Conservation (phyloP, 2,329 filamentous ascomycete genomes). For the Aspergillus ochraceus region DNA sequence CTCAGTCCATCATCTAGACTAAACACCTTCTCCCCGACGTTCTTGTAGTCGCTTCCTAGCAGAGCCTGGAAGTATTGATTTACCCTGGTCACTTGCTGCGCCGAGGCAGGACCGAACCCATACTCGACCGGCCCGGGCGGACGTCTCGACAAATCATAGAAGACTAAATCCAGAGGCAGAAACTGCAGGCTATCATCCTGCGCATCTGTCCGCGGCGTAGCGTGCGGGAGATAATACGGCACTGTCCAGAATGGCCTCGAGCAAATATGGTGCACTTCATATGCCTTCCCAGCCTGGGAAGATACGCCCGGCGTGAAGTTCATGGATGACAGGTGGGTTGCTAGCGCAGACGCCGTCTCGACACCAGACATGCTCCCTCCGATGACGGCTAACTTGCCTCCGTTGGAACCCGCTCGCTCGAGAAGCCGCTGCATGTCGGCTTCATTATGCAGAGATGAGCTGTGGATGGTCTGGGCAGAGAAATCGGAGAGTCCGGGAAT, state of each 20-base stretch:
- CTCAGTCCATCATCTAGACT: slow-evolving; percentile 40
- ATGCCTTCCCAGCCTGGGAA: slow-evolving; percentile 43
- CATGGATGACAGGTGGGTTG: slow-evolving; percentile 67
- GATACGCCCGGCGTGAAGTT: slow-evolving; percentile 43
- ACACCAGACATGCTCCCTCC: slow-evolving; percentile 82
- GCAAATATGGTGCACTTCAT: slow-evolving; percentile 65
- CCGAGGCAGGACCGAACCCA: slow-evolving; percentile 62
- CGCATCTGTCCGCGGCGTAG: slow-evolving; percentile 6
- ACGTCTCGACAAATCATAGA: slow-evolving; percentile 68
- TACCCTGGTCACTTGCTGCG: slow-evolving; percentile 55
- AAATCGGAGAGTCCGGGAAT: slow-evolving; percentile 34
- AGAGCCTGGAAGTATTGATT: slow-evolving; percentile 51
- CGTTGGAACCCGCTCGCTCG: slow-evolving; percentile 18
- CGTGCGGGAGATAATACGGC: slow-evolving; percentile 52
- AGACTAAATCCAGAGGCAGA: slow-evolving; percentile 69
- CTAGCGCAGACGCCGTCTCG: slow-evolving; percentile 72
- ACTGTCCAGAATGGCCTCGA: slow-evolving; percentile 72
- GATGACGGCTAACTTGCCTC: slow-evolving; percentile 68
- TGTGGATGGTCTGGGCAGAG: slow-evolving; percentile 62
- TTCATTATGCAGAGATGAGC: slow-evolving; percentile 64
- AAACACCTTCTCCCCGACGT: slow-evolving; percentile 30
- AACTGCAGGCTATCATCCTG: slow-evolving; percentile 51
- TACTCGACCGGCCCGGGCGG: slow-evolving; percentile 60
- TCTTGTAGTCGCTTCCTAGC: slow-evolving; percentile 48
- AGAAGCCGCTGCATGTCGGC: slow-evolving; percentile 23